Percentiles rank a stretch among this genome's conserved stretches.
Evolutionary conservation across 1,139 yeast species (phyloP).

Genomic region (Pichiaceae sp.): DNA sequence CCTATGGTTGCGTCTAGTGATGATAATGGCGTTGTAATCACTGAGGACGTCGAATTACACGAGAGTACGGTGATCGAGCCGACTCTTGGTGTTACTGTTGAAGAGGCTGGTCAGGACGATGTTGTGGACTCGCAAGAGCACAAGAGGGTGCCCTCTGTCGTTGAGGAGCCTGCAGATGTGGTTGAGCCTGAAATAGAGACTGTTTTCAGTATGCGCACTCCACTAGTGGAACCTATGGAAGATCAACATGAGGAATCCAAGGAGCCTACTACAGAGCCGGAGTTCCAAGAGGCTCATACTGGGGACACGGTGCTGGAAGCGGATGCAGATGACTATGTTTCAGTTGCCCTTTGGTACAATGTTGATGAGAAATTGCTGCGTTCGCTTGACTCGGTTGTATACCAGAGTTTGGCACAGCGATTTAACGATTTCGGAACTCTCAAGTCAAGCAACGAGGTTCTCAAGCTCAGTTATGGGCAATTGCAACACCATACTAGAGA

Average conservation of each 20-base stretch:
- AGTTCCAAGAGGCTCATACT: neutral
- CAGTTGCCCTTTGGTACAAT: slow-evolving; percentile 29
- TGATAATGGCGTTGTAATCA: too few species aligned
- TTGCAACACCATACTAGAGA: slow-evolving; percentile 30
- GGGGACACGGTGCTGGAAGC: too few species aligned
- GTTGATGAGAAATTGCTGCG: slow-evolving; percentile 23
- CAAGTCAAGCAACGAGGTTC: slow-evolving; percentile 41
- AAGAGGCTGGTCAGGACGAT: neutral
- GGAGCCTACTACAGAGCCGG: neutral
- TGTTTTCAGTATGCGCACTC: neutral
- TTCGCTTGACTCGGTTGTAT: slow-evolving; percentile 19
- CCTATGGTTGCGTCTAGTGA: too few species aligned
- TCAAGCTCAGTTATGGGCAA: slow-evolving; percentile 50
- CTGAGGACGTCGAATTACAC: neutral
- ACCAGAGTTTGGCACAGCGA: slow-evolving; percentile 33
- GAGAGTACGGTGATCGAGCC: neutral
- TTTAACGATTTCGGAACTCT: slow-evolving; percentile 41
- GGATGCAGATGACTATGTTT: slow-evolving; percentile 12
- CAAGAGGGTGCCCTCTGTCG: neutral
- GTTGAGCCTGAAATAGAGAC: neutral
- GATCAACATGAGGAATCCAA: neutral
- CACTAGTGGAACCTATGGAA: neutral
- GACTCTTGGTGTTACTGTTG: neutral
- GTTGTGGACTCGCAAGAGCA: neutral
- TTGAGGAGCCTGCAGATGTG: neutral